phyloP scores from a whole-genome alignment of 345 rosid species.

The Sisymbrium altissimum region DNA sequence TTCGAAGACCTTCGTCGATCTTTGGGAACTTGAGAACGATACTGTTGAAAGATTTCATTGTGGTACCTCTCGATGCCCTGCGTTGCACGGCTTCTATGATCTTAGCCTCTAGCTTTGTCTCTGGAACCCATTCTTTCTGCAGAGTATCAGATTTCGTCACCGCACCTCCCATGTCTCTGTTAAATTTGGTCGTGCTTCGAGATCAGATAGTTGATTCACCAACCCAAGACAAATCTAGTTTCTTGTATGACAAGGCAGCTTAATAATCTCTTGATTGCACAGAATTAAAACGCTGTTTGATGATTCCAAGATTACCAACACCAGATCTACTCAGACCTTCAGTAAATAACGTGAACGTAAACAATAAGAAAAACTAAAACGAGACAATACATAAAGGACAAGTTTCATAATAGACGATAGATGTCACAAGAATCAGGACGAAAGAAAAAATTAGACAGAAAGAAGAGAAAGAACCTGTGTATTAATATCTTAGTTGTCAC shows the following conservation, averaged over 20 bases:
- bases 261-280: not conserved
- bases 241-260: conserved; percentile 36
- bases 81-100: conserved; percentile 76
- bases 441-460: not conserved
- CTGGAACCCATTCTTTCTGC: conserved; percentile 48
- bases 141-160: conserved; percentile 41
- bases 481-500: conserved; percentile 25
- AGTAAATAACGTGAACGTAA: not conserved
- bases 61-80: conserved; percentile 60
- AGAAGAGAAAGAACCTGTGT: conserved; percentile 16
- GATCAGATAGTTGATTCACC: conserved; percentile 18
- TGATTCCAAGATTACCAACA: conserved; percentile 1
- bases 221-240: not conserved
- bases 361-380: not conserved
- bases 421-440: conserved; percentile 26
- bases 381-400: not conserved
- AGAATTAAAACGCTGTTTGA: conserved; percentile 6
- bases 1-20: conserved; percentile 74
- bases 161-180: conserved; percentile 58
- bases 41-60: conserved; percentile 75
- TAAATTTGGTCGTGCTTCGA: not conserved
- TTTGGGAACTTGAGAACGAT: conserved; percentile 88
- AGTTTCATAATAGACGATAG: conserved; percentile 16
- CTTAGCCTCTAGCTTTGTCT: conserved; percentile 80
- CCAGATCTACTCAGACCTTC: conserved; percentile 22